Evolutionary conservation across 495 filamentous ascomycete genomes (phyloP).

Genomic region (Neurospora pannonica): DNA sequence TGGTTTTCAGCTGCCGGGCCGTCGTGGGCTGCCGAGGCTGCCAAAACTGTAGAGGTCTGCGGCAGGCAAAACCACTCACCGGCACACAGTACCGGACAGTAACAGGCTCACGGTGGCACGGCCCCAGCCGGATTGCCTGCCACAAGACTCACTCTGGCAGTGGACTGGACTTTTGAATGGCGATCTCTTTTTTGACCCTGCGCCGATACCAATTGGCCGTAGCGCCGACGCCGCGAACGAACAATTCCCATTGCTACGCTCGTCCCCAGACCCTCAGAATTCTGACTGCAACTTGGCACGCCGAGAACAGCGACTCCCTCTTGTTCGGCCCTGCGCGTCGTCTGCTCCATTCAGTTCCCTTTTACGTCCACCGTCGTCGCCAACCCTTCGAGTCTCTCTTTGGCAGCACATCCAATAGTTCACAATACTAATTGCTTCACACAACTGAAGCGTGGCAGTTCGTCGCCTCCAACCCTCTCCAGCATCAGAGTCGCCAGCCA

Average conservation of each 20-base stretch:
- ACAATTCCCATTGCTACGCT: not conserved
- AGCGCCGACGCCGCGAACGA: not conserved
- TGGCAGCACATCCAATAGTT: not conserved
- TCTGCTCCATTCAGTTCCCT: not conserved
- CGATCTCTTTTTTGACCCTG: not conserved
- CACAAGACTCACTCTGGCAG: not conserved
- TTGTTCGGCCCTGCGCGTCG: not conserved
- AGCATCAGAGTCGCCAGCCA: not conserved
- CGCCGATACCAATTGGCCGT: not conserved
- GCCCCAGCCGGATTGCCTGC: not conserved
- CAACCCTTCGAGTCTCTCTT: not conserved
- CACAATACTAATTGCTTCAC: not conserved
- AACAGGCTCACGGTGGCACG: not conserved
- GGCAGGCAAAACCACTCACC: not conserved
- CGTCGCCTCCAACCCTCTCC: not conserved
- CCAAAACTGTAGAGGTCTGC: not conserved
- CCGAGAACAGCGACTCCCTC: not conserved
- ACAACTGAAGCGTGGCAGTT: not conserved
- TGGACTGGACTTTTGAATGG: not conserved
- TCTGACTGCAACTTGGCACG: not conserved
- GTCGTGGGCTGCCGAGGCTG: not conserved
- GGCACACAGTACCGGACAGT: not conserved
- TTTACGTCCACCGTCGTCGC: not conserved
- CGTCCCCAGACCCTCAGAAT: not conserved
- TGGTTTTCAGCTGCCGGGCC: not conserved